Evolutionary conservation across 257 asterid genomes (phyloP).

Genomic region (Gentiana straminea): DNA sequence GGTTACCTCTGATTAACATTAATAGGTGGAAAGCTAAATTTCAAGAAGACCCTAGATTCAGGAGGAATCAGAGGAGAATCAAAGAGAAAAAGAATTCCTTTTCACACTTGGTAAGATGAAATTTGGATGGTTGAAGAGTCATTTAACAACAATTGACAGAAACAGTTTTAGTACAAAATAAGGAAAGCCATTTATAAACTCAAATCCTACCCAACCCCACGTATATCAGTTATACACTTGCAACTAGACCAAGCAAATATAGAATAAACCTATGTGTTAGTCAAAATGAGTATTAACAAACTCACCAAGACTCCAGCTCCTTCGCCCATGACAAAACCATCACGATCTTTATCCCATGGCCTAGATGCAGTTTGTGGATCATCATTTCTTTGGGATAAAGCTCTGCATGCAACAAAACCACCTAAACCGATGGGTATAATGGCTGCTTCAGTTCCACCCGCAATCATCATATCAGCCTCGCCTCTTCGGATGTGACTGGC

Average conservation of each 20-base stretch:
- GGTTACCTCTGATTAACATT: too few relatives aligned
- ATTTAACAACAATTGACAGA: too few relatives aligned
- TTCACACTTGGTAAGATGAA: neutral
- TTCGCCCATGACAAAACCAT: conserved; percentile 94
- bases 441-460: conserved; percentile 96
- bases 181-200: too few relatives aligned
- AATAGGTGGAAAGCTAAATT: neutral
- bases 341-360: conserved; percentile 86
- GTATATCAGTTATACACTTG: too few relatives aligned
- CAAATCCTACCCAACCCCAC: too few relatives aligned
- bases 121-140: too few relatives aligned
- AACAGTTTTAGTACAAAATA: too few relatives aligned
- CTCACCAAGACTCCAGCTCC: conserved; percentile 89
- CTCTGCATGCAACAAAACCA: conserved; percentile 94
- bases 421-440: conserved; percentile 89
- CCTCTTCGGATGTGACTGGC: conserved; percentile 96
- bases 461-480: conserved; percentile 90
- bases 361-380: conserved; percentile 86
- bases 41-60: neutral
- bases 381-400: conserved; percentile 89
- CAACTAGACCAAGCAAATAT: too few relatives aligned
- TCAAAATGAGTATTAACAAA: conserved; percentile 1
- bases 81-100: neutral
- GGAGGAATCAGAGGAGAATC: neutral
- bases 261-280: neutral